Evolutionary conservation across 2,329 filamentous ascomycete species (phyloP).

Genomic region (Mariannaea elegans): DNA sequence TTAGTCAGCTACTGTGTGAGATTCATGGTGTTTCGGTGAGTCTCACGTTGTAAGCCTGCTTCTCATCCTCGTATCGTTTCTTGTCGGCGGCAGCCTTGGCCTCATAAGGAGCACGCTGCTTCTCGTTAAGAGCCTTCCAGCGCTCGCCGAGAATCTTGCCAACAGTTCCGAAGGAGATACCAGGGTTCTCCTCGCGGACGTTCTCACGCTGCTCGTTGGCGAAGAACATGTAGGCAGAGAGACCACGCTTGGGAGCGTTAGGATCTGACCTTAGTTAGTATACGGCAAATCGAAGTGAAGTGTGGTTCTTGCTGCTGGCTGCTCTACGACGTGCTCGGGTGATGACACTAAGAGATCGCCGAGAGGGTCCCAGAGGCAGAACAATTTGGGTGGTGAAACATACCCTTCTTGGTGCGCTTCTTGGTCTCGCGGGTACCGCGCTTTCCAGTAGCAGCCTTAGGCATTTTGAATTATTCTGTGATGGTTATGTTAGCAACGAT

Average conservation of each 20-base stretch:
- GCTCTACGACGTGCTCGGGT: neutral
- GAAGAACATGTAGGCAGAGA: constrained; percentile 99
- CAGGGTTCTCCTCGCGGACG: constrained; percentile 97
- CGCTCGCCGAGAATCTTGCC: constrained; percentile 98
- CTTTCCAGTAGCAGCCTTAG: constrained; percentile 64
- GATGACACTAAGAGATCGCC: neutral
- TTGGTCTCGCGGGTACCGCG: constrained; percentile 65
- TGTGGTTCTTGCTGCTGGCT: neutral
- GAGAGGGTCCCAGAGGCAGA: neutral
- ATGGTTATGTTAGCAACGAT: constrained; percentile 34
- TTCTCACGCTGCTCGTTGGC: constrained; percentile 99
- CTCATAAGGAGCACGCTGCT: constrained; percentile 93
- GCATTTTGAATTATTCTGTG: constrained; percentile 59
- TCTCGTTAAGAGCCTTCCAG: constrained; percentile 96
- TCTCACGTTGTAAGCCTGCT: constrained; percentile 89
- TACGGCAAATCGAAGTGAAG: neutral
- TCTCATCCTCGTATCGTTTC: constrained; percentile 99
- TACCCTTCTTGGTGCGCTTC: constrained; percentile 69
- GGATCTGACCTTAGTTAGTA: constrained; percentile 68
- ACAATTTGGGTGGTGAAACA: constrained; percentile 35
- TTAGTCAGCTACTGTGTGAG: constrained; percentile 39
- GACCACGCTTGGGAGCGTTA: constrained; percentile 98
- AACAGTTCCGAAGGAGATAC: constrained; percentile 97
- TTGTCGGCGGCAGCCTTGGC: constrained; percentile 97
- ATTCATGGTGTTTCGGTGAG: neutral